Evolutionary conservation across 106 monocot genomes (phyloP).

Genomic region (Dendrobium nobile): DNA sequence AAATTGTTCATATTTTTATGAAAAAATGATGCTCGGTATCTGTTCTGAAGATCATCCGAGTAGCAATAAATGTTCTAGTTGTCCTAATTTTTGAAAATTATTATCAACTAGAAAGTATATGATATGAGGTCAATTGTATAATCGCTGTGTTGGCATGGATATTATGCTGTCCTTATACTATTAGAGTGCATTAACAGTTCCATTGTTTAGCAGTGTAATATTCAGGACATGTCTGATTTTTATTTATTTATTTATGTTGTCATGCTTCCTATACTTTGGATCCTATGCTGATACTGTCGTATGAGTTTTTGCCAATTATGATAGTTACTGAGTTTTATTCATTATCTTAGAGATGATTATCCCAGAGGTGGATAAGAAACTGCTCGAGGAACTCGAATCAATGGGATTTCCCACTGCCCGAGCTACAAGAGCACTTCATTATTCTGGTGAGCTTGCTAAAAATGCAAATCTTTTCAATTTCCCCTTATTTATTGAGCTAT

Average conservation of each 20-base stretch:
- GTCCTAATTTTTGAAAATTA: too few relatives aligned
- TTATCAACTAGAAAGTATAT: too few relatives aligned
- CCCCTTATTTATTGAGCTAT: not conserved
- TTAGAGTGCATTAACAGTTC: too few relatives aligned
- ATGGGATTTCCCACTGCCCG: slow-evolving; percentile 85
- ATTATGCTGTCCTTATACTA: not conserved
- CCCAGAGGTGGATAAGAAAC: slow-evolving; percentile 64
- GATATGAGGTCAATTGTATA: not conserved
- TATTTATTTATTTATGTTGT: too few relatives aligned
- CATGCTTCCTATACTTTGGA: too few relatives aligned
- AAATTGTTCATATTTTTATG: too few relatives aligned
- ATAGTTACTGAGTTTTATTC: not conserved
- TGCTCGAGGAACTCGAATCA: slow-evolving; percentile 67
- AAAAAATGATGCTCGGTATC: too few relatives aligned
- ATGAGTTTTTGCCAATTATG: not conserved
- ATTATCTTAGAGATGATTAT: slow-evolving; percentile 55
- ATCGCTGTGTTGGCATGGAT: not conserved
- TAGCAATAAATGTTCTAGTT: too few relatives aligned
- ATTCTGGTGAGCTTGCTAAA: slow-evolving; percentile 49
- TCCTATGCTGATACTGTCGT: not conserved
- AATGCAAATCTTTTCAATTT: not conserved
- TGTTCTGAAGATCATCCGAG: too few relatives aligned
- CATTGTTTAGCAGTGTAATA: too few relatives aligned
- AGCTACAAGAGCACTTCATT: slow-evolving; percentile 87
- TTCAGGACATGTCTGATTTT: too few relatives aligned